A percentile compares a stretch with the other conserved stretches of the same genome.
Evolutionary conservation across 2,329 filamentous ascomycete genomes (phyloP).

Genomic region (Raffaelea ambrosiae): DNA sequence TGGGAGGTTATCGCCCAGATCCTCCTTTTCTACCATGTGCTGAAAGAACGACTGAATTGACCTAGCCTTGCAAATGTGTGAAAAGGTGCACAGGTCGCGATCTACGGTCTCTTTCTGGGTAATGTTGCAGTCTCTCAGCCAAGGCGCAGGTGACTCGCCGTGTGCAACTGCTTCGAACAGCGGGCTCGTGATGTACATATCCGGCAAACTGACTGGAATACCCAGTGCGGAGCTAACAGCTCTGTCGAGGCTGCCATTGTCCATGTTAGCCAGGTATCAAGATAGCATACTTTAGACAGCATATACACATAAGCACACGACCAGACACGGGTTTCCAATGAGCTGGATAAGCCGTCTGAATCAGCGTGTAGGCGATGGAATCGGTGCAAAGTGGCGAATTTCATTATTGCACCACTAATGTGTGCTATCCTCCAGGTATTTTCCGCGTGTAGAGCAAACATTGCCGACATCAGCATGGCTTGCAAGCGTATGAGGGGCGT

Average conservation of each 20-base stretch:
- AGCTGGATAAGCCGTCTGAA: not conserved
- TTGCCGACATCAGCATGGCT: conserved; percentile 10
- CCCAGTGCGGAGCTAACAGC: conserved; percentile 4
- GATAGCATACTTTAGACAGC: not conserved
- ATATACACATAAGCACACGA: conserved; percentile 7
- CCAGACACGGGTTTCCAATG: conserved; percentile 6
- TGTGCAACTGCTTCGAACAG: conserved; percentile 2
- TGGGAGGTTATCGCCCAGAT: not conserved
- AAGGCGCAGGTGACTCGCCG: not conserved
- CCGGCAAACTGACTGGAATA: conserved; percentile 6
- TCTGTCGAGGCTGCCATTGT: conserved; percentile 1
- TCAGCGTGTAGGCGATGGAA: conserved; percentile 2
- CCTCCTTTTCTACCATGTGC: conserved; percentile 2
- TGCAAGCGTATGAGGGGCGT: conserved; percentile 7
- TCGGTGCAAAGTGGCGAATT: conserved; percentile 6
- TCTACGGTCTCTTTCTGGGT: not conserved
- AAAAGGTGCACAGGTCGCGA: conserved; percentile 7
- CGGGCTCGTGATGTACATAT: conserved; percentile 7
- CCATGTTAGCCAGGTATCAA: too few species aligned
- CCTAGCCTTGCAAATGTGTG: conserved; percentile 7
- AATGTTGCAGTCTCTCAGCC: conserved; percentile 4
- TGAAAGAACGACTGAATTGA: conserved; percentile 2
- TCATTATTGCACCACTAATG: conserved; percentile 8
- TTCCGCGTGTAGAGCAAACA: conserved; percentile 9
- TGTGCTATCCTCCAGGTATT: conserved; percentile 9